Percentiles rank a stretch among this genome's conserved stretches.
Evolutionary conservation across 352 stramenopile genomes (phyloP).

Genomic region (Globisporangium viniferum): DNA sequence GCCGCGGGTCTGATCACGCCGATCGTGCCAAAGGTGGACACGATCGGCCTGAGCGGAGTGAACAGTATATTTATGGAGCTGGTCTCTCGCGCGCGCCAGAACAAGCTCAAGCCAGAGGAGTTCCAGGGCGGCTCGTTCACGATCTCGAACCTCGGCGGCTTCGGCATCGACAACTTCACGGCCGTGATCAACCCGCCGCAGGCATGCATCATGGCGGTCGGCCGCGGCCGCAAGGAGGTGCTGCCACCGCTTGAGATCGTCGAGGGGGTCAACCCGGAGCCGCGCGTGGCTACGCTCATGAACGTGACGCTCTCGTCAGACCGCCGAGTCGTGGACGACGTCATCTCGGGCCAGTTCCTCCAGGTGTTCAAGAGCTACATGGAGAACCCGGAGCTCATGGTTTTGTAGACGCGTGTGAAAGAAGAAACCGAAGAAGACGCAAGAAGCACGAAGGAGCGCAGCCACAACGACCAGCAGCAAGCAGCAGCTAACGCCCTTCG

Average conservation of each 20-base stretch:
- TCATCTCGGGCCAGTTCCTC: conserved; percentile 95
- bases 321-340: conserved; percentile 96
- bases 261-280: conserved; percentile 69
- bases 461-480: no score
- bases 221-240: conserved; percentile 89
- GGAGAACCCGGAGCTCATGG: conserved; percentile 90
- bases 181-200: conserved; percentile 99
- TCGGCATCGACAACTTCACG: conserved; percentile 97
- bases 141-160: conserved; percentile 98
- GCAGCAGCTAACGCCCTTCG: no score
- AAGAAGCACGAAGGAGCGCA: no score
- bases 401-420: conserved; percentile 34
- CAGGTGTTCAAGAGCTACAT: conserved; percentile 97
- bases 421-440: no score
- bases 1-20: conserved; percentile 98
- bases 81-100: conserved; percentile 91
- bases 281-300: conserved; percentile 90
- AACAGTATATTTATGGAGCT: conserved; percentile 97
- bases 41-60: conserved; percentile 92
- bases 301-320: conserved; percentile 96
- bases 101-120: conserved; percentile 98
- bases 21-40: conserved; percentile 95
- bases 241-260: conserved; percentile 46
- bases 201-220: conserved; percentile 98
- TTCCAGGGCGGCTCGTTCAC: conserved; percentile 99